A percentile compares a stretch with the other conserved stretches of the same genome.
Conservation (phyloP, 306 rosid species). For the Rosa lucieae region DNA sequence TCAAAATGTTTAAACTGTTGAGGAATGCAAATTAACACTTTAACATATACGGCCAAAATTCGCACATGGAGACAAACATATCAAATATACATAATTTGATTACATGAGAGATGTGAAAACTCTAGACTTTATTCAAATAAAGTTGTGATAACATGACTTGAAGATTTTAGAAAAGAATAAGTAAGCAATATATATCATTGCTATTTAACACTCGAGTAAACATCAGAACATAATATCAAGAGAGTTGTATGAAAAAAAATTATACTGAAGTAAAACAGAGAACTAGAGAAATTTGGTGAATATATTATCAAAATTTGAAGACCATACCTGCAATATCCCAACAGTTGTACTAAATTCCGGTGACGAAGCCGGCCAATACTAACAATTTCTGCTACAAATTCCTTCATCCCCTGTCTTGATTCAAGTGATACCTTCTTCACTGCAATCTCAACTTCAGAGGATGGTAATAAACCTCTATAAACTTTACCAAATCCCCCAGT, state of each 20-base stretch:
- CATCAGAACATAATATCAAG: neutral
- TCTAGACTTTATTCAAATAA: neutral
- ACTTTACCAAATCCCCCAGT: slow-evolving; percentile 44
- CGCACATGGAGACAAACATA: neutral
- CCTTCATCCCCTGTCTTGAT: slow-evolving; percentile 41
- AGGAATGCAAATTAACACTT: neutral
- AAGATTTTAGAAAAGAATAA: neutral
- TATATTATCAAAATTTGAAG: neutral
- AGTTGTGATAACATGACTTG: neutral
- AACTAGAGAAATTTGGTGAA: neutral
- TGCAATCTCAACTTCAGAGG: slow-evolving; percentile 36
- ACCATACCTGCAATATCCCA: slow-evolving; percentile 29
- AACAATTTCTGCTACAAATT: slow-evolving; percentile 39
- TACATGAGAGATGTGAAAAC: neutral
- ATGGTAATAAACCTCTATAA: slow-evolving; percentile 29
- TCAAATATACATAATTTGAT: neutral
- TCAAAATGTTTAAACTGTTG: neutral
- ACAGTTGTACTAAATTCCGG: slow-evolving; percentile 38
- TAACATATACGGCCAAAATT: no score
- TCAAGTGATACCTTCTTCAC: slow-evolving; percentile 31
- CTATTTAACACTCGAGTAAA: no score
- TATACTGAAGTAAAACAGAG: neutral
- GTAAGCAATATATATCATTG: neutral
- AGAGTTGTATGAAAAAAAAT: neutral
- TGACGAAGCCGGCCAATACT: slow-evolving; percentile 34